Base-by-base conservation (phyloP, 345 rosid species). In the Eucalyptus regnans region DNA sequence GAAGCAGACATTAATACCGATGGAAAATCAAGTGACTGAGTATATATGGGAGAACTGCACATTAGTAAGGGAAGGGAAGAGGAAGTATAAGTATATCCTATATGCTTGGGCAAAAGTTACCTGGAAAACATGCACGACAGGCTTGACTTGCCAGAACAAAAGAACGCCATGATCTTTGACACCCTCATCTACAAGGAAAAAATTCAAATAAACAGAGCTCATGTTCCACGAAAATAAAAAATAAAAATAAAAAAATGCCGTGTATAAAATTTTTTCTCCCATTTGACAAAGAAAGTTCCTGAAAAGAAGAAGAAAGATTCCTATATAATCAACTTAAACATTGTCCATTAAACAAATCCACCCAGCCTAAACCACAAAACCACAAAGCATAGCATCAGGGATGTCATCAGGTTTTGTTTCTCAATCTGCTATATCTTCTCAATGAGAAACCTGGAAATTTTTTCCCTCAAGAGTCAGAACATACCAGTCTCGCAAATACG, bases 121-220 rank as follows among this genome's bases (percentile, higher is more conserved):
- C 99, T 97, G 99, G 92, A 95, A 98, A 91, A 97, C 99, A 68
- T 96, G 99, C 66, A 97, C 97, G 87, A 94, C 92, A 48, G 96
- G 99, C 88, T 95, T 97, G 89, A 97, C 99, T 94, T 97, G 99
- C 99, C 99, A 98, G 94, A 98, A 98, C 94, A 98, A 93, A 93
- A 95, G 97, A 91, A 96, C 93, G 58, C 93, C 96, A 90, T 96
- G 96, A 87, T 94, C 96, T 80, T 90, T 93, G 89, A 92, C 94
- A 95, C 97, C 96, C 89, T 98, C 99, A 90, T 95, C 99, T 97
- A 87, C 89, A 92, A 51, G 88, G 87, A 13, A 84, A 91, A 86
- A 88, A 88, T 12, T 20, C 8, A 5, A 76, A 76, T 41, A 76
- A 76, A 41, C 29, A 76, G 48, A 76, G 84, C 84, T 76, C 48